phyloP scores from a whole-genome alignment of 1,139 yeast species.

The Geotrichum bryndzae region DNA sequence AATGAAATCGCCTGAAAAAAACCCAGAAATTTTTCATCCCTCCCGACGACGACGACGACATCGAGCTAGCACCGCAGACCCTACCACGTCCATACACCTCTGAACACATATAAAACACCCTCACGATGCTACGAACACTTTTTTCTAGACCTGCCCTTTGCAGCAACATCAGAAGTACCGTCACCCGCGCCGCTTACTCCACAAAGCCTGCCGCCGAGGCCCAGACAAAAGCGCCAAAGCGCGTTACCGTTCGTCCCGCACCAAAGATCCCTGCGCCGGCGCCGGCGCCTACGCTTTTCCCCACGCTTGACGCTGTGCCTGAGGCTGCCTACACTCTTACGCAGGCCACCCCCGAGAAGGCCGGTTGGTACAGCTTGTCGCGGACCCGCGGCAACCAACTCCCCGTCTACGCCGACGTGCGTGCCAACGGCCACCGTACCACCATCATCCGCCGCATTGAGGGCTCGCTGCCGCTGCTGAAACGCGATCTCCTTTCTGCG shows the following conservation, averaged over 20 bases:
- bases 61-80: background rate
- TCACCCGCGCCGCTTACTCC: conserved; percentile 6
- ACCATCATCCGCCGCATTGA: conserved; percentile 32
- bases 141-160: background rate
- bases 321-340: conserved; percentile 6
- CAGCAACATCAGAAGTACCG: background rate
- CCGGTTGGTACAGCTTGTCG: conserved; percentile 31
- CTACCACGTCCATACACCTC: background rate
- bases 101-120: background rate
- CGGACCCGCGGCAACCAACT: conserved; percentile 33
- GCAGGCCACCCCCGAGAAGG: background rate
- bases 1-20: conserved; percentile 4
- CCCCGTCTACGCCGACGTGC: conserved; percentile 34
- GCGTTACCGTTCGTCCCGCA: conserved; percentile 1
- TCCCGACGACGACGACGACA: background rate
- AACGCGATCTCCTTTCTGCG: conserved; percentile 28
- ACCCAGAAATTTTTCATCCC: background rate
- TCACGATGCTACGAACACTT: conserved; percentile 6
- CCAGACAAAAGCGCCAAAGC: background rate
- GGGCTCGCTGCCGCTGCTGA: conserved; percentile 32
- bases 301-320: conserved; percentile 13
- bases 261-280: conserved; percentile 13
- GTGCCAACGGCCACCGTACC: conserved; percentile 32
- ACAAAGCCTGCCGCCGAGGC: conserved; percentile 3
- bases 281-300: conserved; percentile 13